phyloP scores from a whole-genome alignment of 257 asterid species.

The Thymus mandschuricus region DNA sequence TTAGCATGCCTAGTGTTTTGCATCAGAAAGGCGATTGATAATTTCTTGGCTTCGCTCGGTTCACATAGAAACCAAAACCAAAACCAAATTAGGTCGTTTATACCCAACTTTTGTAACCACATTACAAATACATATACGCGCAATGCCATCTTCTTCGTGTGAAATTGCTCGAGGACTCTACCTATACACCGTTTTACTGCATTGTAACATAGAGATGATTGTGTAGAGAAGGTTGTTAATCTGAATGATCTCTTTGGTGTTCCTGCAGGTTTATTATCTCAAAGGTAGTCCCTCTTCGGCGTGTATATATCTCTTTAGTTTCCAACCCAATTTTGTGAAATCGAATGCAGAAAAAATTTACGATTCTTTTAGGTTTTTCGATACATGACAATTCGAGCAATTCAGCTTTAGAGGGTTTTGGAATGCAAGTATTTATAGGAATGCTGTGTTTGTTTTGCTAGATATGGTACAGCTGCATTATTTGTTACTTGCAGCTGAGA shows the following conservation, averaged over 20 bases:
- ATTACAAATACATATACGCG: slow-evolving; percentile 12
- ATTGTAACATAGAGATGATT: slow-evolving; percentile 3
- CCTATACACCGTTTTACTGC: not conserved
- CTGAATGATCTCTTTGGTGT: slow-evolving; percentile 81
- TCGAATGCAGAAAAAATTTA: slow-evolving; percentile 34
- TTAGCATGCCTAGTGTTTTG: slow-evolving; percentile 75
- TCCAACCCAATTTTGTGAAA: slow-evolving; percentile 33
- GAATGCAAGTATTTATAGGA: too few relatives aligned
- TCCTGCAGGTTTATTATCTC: slow-evolving; percentile 81
- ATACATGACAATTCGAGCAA: slow-evolving; percentile 10
- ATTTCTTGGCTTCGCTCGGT: slow-evolving; percentile 40
- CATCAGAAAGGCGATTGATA: slow-evolving; percentile 91
- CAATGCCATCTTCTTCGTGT: slow-evolving; percentile 18
- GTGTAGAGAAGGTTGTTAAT: slow-evolving; percentile 30
- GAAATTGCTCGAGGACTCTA: slow-evolving; percentile 1
- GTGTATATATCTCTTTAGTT: slow-evolving; percentile 34
- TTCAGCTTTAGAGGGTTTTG: slow-evolving; percentile 12
- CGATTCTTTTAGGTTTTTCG: not conserved
- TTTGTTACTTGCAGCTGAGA: not conserved
- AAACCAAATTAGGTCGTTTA: slow-evolving; percentile 33
- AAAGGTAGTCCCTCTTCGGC: slow-evolving; percentile 58
- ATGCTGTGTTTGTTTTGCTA: not conserved
- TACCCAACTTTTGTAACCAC: slow-evolving; percentile 42
- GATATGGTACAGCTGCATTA: not conserved
- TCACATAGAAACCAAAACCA: not conserved